phyloP scores from a whole-genome alignment of 768 basidiomycete genomes.

The Dictyophora rubrovolvata region DNA sequence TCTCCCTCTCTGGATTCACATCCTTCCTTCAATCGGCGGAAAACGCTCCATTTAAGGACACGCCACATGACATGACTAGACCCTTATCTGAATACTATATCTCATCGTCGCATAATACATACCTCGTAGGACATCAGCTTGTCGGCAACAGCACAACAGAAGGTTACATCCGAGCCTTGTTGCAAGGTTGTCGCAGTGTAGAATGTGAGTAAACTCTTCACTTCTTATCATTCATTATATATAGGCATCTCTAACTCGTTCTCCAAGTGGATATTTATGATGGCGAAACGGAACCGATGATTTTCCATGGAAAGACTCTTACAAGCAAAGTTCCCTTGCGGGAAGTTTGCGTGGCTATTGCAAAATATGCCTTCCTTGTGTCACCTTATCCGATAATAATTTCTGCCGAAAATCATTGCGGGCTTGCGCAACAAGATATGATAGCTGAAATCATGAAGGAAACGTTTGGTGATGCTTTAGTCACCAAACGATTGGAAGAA shows the following conservation, averaged over 20 bases:
- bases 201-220: slow-evolving; percentile 50
- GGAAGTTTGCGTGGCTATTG: slow-evolving; percentile 74
- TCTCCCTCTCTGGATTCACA: slow-evolving; percentile 52
- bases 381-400: slow-evolving; percentile 91
- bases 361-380: slow-evolving; percentile 81
- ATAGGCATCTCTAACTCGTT: neutral
- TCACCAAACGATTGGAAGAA: slow-evolving; percentile 35
- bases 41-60: slow-evolving; percentile 50
- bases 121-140: slow-evolving; percentile 78
- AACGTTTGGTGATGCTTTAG: slow-evolving; percentile 45
- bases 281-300: slow-evolving; percentile 72
- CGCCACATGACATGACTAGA: slow-evolving; percentile 79
- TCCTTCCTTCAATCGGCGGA: slow-evolving; percentile 74
- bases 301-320: slow-evolving; percentile 85
- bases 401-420: slow-evolving; percentile 87
- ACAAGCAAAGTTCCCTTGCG: slow-evolving; percentile 75
- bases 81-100: slow-evolving; percentile 84
- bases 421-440: slow-evolving; percentile 65
- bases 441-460: slow-evolving; percentile 66
- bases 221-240: neutral
- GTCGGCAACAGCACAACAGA: slow-evolving; percentile 86
- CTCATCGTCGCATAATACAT: slow-evolving; percentile 88
- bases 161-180: slow-evolving; percentile 83
- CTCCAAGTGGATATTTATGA: slow-evolving; percentile 83
- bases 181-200: slow-evolving; percentile 88